Evolutionary conservation across 2,329 filamentous ascomycete genomes (phyloP), one percentile per base, ranked within the genome.

Genomic region (Sclerotinia nivalis): DNA sequence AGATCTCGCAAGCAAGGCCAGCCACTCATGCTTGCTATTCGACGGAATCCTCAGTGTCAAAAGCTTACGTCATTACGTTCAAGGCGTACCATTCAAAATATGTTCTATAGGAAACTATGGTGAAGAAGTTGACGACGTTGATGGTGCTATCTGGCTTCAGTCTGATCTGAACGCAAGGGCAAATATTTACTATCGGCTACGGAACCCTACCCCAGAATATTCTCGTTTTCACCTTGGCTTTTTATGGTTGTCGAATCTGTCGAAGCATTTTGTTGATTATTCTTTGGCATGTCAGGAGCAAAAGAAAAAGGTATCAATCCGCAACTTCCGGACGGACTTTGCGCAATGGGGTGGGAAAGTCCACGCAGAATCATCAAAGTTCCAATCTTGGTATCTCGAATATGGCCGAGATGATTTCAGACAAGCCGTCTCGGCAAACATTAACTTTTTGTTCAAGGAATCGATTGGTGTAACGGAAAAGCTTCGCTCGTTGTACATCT

Each of bases 201-300:
- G 75, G 1, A 72, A 67, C 0, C 90, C 92, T 0, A 82, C 87
- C 0, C 40, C 72, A 0, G 87, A 89, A 50, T 96, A 96, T 75
- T 72, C 71, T 15, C 80, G 87, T 2, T 93, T 89, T 74, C 85
- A 89, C 70, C 62, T 80, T 0, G 84, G 87, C 0, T 95, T 93
- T 71, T 71, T 89, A 0, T 96, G 91, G 91, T 79, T 94, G 0
- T 89, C 88, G 0, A 84, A 90, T 66, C 81, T 96, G 0, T 84
- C 86, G 0, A 95, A 94, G 76, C 88, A 93, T 74, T 84, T 91
- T 34, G 83, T 93, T 1, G 90, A 93, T 72, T 96, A 86, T 49
- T 74, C 72, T 59, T 58, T 75, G 43, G 55, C 62, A 22, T 71
- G 69, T n/a, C 62, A 71, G 71, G 25, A 66, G 8, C 25, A 60